Evolutionary conservation across 352 stramenopile species (phyloP).

Genomic region (Phytopythium vexans): DNA sequence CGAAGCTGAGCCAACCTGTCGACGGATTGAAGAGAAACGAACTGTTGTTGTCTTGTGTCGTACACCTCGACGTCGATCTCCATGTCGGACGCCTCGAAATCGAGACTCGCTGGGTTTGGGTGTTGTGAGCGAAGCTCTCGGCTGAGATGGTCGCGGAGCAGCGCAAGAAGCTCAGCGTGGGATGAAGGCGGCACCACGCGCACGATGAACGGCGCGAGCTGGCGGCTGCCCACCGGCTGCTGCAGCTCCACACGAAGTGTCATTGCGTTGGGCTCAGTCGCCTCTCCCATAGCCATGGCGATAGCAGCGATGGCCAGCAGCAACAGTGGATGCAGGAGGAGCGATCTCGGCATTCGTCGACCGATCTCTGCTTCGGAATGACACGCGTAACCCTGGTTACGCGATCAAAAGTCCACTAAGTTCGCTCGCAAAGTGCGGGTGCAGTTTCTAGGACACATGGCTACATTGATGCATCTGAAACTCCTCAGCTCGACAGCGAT

Average conservation of each 20-base stretch:
- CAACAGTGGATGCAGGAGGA: not conserved
- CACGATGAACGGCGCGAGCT: slow-evolving; percentile 20
- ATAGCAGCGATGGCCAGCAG: not conserved
- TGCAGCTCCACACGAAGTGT: slow-evolving; percentile 35
- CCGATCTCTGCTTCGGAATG: no score
- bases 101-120: not conserved
- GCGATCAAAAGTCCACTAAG: no score
- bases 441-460: no score
- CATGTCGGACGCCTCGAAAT: not conserved
- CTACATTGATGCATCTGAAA: no score
- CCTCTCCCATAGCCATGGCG: not conserved
- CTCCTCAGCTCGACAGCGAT: no score
- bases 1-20: slow-evolving; percentile 22
- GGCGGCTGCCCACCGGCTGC: slow-evolving; percentile 17
- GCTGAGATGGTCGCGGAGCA: slow-evolving; percentile 18
- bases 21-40: slow-evolving; percentile 18
- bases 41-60: slow-evolving; percentile 28
- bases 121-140: slow-evolving; percentile 7
- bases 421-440: no score
- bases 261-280: slow-evolving; percentile 8
- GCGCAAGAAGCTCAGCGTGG: slow-evolving; percentile 14
- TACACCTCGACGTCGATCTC: slow-evolving; percentile 40
- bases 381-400: no score
- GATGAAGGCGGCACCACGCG: slow-evolving; percentile 15
- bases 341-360: not conserved